Evolutionary conservation across 192 early-diverging fungal genomes (phyloP).

Genomic region (Diversispora epigaea): DNA sequence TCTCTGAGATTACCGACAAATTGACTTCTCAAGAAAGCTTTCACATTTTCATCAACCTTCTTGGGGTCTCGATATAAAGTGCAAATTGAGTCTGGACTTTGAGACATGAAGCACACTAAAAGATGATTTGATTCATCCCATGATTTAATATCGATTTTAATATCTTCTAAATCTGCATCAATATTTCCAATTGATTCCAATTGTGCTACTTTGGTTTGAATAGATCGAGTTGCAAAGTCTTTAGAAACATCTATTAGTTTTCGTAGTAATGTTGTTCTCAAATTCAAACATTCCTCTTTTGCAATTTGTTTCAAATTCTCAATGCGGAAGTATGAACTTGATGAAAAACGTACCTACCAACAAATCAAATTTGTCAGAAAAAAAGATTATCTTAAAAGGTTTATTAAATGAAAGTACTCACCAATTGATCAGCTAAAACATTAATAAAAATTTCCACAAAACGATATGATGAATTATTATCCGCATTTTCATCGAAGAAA

Average conservation of each 20-base stretch:
- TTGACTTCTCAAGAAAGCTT: slow-evolving; percentile 19
- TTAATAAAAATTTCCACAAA: slow-evolving; percentile 35
- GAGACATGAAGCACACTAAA: slow-evolving; percentile 30
- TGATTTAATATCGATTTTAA: neutral
- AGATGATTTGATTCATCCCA: slow-evolving; percentile 35
- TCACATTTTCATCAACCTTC: slow-evolving; percentile 19
- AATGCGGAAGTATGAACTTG: slow-evolving; percentile 29
- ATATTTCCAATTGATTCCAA: neutral
- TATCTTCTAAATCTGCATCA: neutral
- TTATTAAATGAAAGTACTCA: no score
- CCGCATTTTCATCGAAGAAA: slow-evolving; percentile 15
- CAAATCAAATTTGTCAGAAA: no score
- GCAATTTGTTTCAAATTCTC: slow-evolving; percentile 22
- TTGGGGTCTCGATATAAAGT: slow-evolving; percentile 14
- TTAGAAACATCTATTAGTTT: slow-evolving; percentile 27
- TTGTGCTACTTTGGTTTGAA: slow-evolving; percentile 11
- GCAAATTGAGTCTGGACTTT: slow-evolving; percentile 26
- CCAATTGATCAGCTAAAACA: slow-evolving; percentile 35
- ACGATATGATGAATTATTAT: slow-evolving; percentile 19
- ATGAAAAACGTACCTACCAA: slow-evolving; percentile 1
- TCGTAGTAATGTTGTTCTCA: slow-evolving; percentile 19
- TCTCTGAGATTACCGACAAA: neutral
- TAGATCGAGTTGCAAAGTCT: slow-evolving; percentile 28
- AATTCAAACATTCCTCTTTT: neutral
- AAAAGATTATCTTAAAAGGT: no score